phyloP scores from a whole-genome alignment of 768 basidiomycete genomes.

The Leccinum imitatum region DNA sequence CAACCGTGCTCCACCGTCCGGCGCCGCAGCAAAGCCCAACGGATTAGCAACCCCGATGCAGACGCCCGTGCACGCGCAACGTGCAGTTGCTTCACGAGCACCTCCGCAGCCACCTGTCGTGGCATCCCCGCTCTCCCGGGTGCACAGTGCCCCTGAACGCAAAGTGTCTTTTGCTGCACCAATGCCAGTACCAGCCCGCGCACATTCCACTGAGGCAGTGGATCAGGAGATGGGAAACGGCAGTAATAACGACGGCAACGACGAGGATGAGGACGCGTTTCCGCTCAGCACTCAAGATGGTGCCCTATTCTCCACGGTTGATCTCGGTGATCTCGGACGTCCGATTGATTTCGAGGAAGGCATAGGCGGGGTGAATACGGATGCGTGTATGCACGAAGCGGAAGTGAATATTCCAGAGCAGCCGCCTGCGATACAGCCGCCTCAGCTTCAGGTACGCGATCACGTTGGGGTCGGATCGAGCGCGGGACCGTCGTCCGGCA shows the following conservation, averaged over 20 bases:
- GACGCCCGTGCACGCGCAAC: constrained; percentile 34
- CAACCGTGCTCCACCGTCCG: neutral
- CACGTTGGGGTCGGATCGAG: constrained; percentile 1
- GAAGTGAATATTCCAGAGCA: neutral
- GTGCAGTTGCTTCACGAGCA: constrained; percentile 19
- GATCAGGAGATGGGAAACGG: neutral
- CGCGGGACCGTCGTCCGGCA: neutral
- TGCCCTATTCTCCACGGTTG: constrained; percentile 57
- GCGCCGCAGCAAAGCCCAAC: constrained; percentile 3
- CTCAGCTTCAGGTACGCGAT: constrained; percentile 12
- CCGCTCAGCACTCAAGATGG: constrained; percentile 66
- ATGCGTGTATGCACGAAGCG: constrained; percentile 7
- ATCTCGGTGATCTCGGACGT: constrained; percentile 42
- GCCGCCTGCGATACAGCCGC: neutral
- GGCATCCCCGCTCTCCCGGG: constrained; percentile 17
- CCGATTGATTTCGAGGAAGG: constrained; percentile 44
- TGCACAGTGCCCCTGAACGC: constrained; percentile 11
- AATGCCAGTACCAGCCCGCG: neutral
- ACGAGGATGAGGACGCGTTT: constrained; percentile 34
- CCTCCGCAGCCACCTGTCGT: constrained; percentile 6
- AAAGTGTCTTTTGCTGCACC: constrained; percentile 11
- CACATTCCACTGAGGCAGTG: neutral
- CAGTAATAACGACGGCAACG: constrained; percentile 25
- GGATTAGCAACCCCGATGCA: constrained; percentile 37
- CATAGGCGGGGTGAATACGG: constrained; percentile 15